These are phyloP conservation scores for Rhododendron molle DNA, from an alignment of 148 eudicot genomes.

Conservation along the genomic window DNA sequence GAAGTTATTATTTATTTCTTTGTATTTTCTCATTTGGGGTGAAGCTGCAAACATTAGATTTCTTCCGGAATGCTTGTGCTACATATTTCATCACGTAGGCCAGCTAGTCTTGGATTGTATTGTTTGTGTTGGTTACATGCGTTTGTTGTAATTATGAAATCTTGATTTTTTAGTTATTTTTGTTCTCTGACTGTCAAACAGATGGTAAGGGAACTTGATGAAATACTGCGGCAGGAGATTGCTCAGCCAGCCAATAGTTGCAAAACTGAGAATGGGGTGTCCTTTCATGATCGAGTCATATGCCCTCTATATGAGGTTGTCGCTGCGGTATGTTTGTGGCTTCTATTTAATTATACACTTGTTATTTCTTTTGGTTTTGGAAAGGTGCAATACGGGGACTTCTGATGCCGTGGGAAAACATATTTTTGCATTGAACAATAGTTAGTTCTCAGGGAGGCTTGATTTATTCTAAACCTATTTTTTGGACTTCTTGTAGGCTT, in stretches of 20 bases:
- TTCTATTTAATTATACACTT: not conserved
- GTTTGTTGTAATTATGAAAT: not conserved
- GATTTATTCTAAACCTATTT: not conserved
- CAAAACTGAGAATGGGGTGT: constrained; percentile 61
- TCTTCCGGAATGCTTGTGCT: constrained; percentile 98
- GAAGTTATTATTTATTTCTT: constrained; percentile 64
- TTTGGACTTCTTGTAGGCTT: not conserved
- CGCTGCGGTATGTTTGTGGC: constrained; percentile 62
- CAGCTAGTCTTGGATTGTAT: not conserved
- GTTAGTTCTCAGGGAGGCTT: not conserved
- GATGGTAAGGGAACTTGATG: constrained; percentile 96
- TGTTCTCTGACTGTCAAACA: constrained; percentile 18
- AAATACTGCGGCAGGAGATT: constrained; percentile 68
- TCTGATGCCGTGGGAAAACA: not conserved
- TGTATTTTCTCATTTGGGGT: constrained; percentile 94
- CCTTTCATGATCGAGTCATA: constrained; percentile 77
- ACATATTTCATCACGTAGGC: constrained; percentile 98
- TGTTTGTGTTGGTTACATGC: not conserved
- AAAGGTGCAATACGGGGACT: not conserved
- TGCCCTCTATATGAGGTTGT: constrained; percentile 73
- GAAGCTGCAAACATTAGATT: constrained; percentile 95
- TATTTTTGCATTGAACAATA: not conserved
- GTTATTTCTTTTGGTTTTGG: not conserved
- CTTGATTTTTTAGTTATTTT: not conserved
- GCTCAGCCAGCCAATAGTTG: constrained; percentile 89